Evolutionary conservation across 306 rosid species (phyloP), one percentile per base, ranked within the genome.

Genomic region (Citrullus mucosospermus): DNA sequence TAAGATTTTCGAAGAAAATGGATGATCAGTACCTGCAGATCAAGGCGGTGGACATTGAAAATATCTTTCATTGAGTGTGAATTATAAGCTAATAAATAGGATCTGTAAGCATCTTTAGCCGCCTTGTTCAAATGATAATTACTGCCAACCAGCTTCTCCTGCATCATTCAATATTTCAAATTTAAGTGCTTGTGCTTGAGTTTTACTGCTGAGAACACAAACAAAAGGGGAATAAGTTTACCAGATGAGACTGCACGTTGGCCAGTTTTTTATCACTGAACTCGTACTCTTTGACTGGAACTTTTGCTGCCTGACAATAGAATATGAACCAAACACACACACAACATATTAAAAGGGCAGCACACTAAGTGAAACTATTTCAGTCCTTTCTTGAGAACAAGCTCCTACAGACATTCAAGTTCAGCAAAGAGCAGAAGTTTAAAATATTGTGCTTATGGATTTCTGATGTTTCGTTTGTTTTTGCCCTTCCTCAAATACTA

Each of bases 21-120:
- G 4, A 70, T 22, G 11, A 68, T 0, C 53, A 59, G 76, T 80
- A 92, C 97, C 98, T 84, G 97, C 79, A 95, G 71, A 84, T 95
- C 97, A 38, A 92, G 93, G 80, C 86, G 90, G 79, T 95, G 97
- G 71, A 92, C 97, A 34, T 95, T 91, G 83, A 91, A 95, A 62
- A 89, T 92, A 59, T 92, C 98, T 83, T 92, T 95, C 98, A 91
- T 95, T 18, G 98, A 89, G 87, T 92, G 98, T 70, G 98, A 86
- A 80, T 95, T 91, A 69, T 92, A 95, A 51, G 97, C 89, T 82
- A 91, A 84, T 58, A 95, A 72, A 79, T 91, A 95, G 56, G 98
- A 85, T 75, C 97, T 83, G 83, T 92, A 95, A 67, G 98, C 98
- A 11, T 92, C 98, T 80, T 91, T 95, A 67, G 98, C 97, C 48